Conservation (phyloP, 768 basidiomycete genomes). For the Suillus paluster region DNA sequence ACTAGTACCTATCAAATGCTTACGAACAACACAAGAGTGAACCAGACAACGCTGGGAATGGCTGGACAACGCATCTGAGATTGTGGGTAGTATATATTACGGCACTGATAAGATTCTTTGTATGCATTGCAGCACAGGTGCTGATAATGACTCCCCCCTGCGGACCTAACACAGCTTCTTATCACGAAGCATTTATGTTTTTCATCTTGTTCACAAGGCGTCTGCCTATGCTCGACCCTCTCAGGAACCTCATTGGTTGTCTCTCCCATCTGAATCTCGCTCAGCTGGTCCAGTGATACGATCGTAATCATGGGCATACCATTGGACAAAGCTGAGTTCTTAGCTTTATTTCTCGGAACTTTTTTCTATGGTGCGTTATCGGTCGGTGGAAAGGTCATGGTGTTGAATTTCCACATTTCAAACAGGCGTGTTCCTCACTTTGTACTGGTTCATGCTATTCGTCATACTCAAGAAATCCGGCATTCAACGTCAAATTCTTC, state of each 20-base stretch:
- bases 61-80: background rate
- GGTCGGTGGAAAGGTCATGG: background rate
- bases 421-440: background rate
- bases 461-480: background rate
- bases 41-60: background rate
- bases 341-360: background rate
- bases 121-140: background rate
- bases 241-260: background rate
- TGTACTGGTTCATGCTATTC: background rate
- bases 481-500: background rate
- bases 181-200: background rate
- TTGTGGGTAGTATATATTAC: no score
- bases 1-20: background rate
- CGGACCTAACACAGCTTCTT: background rate
- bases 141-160: background rate
- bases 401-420: background rate
- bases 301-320: background rate
- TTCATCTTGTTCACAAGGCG: background rate
- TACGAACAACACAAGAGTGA: background rate
- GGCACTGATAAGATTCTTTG: background rate
- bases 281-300: background rate
- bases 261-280: background rate
- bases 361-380: background rate
- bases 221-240: background rate
- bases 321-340: background rate